Conservation (phyloP, 352 stramenopile species). For the Phytophthora sansomeana region DNA sequence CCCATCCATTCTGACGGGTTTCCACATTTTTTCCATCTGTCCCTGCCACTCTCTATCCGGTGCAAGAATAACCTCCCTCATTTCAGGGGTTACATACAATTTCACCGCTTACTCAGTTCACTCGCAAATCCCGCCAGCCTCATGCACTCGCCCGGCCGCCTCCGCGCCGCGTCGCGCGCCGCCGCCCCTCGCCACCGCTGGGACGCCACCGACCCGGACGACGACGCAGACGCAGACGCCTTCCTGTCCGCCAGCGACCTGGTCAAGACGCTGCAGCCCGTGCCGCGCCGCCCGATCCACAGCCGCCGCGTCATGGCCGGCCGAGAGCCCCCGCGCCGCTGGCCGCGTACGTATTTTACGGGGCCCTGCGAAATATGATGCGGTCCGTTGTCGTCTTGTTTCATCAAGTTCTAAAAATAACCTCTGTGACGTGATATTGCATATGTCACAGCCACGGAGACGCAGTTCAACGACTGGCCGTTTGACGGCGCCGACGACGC, state of each 20-base stretch:
- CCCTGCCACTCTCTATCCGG: background rate
- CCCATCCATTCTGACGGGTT: background rate
- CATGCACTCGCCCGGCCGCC: constrained; percentile 32
- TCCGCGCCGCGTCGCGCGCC: constrained; percentile 21
- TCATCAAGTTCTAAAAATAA: background rate
- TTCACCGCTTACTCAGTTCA: constrained; percentile 24
- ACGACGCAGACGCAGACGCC: constrained; percentile 23
- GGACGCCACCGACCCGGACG: constrained; percentile 14
- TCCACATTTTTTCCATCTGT: background rate
- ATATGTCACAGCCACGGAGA: constrained; percentile 28
- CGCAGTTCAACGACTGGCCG: constrained; percentile 34
- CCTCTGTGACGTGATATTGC: background rate
- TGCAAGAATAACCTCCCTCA: constrained; percentile 29
- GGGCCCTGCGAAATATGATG: background rate
- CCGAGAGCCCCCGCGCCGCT: constrained; percentile 17
- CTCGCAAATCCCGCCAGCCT: constrained; percentile 9
- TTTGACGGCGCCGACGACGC: constrained; percentile 24
- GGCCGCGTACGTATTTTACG: constrained; percentile 15
- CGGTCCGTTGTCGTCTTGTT: background rate
- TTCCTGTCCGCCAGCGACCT: constrained; percentile 44
- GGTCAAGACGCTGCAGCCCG: constrained; percentile 42
- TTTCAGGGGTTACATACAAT: constrained; percentile 25
- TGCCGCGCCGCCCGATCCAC: constrained; percentile 13
- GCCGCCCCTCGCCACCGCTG: constrained; percentile 10
- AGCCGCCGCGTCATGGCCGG: constrained; percentile 13